A percentile compares a stretch with the other conserved stretches of the same genome.
phyloP scores from a whole-genome alignment of 805 yeast species.

The Yamadazyma scolyti region DNA sequence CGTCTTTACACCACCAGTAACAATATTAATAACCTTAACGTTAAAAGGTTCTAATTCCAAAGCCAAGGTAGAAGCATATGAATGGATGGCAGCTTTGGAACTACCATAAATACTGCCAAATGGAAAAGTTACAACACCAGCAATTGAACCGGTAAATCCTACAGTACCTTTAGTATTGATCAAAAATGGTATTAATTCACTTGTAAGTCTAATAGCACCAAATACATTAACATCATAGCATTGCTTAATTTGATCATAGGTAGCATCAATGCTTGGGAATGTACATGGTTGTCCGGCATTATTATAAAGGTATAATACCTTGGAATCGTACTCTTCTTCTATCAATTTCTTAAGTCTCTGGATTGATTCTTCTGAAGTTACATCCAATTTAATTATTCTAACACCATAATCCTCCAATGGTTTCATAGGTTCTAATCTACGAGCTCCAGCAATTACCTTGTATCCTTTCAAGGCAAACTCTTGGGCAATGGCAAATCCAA shows the following conservation, averaged over 20 bases:
- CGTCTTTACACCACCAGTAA: conserved; percentile 76
- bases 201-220: conserved; percentile 62
- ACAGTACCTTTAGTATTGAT: conserved; percentile 67
- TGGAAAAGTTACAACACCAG: conserved; percentile 68
- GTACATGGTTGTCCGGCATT: conserved; percentile 79
- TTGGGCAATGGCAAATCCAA: conserved; percentile 47
- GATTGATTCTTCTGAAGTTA: conserved; percentile 49
- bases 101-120: conserved; percentile 65
- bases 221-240: conserved; percentile 65
- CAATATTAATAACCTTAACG: conserved; percentile 63
- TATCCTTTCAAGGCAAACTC: conserved; percentile 51
- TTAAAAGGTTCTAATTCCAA: conserved; percentile 69
- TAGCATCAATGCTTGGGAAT: conserved; percentile 64
- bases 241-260: conserved; percentile 47
- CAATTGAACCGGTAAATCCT: conserved; percentile 70
- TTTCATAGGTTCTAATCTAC: conserved; percentile 61
- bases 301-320: conserved; percentile 59
- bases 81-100: conserved; percentile 73
- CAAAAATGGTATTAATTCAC: conserved; percentile 53
- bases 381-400: conserved; percentile 52
- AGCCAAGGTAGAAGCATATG: conserved; percentile 59
- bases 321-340: conserved; percentile 37
- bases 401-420: conserved; percentile 45
- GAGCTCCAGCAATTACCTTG: conserved; percentile 69
- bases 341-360: conserved; percentile 40